Evolutionary conservation across 2,329 filamentous ascomycete genomes (phyloP).

Genomic region (Talaromyces sp.): DNA sequence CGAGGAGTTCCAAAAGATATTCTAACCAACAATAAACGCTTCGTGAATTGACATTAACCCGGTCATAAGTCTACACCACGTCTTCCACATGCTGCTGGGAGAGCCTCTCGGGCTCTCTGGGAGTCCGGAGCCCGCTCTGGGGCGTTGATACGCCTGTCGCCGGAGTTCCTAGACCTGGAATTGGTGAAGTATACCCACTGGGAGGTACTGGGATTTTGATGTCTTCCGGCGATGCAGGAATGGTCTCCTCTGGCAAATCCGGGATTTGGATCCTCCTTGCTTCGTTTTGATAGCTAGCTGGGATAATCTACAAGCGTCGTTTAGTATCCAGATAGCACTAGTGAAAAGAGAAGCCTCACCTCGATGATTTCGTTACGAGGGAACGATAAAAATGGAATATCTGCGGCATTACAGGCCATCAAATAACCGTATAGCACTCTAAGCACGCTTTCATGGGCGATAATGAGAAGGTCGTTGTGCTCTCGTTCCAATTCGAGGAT

Average conservation of each 20-base stretch:
- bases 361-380: conserved; percentile 97
- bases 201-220: conserved; percentile 71
- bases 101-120: conserved; percentile 40
- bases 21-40: not conserved
- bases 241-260: conserved; percentile 57
- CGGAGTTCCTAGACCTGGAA: conserved; percentile 37
- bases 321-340: conserved; percentile 12
- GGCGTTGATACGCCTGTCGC: conserved; percentile 38
- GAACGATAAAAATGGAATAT: conserved; percentile 89
- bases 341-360: conserved; percentile 36
- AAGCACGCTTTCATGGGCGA: conserved; percentile 95
- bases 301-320: conserved; percentile 64
- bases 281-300: conserved; percentile 94
- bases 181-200: conserved; percentile 44
- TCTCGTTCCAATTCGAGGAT: conserved; percentile 96
- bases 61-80: conserved; percentile 28
- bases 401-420: conserved; percentile 95
- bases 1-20: conserved; percentile 1
- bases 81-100: conserved; percentile 42
- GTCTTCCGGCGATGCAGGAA: conserved; percentile 75
- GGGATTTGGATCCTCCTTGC: conserved; percentile 87
- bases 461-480: conserved; percentile 95
- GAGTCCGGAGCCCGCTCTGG: conserved; percentile 36
- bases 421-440: conserved; percentile 95
- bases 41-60: not conserved